Evolutionary conservation across 108 stramenopile species (phyloP).

Genomic region (Parmales sp.): DNA sequence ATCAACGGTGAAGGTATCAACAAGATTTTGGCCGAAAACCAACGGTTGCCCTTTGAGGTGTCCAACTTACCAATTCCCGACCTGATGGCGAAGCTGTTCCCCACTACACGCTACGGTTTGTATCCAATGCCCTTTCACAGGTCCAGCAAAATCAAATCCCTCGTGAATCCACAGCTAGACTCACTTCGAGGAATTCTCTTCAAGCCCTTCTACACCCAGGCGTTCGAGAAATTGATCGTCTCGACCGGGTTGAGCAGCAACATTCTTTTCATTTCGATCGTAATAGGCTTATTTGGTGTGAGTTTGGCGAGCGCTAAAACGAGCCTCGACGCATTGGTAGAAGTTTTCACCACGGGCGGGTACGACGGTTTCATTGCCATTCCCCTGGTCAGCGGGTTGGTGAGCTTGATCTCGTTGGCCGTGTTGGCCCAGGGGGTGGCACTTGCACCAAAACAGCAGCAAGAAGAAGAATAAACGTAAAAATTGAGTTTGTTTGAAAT

Average conservation of each 20-base stretch:
- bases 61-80: constrained; percentile 34
- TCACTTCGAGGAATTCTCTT: constrained; percentile 31
- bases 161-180: constrained; percentile 42
- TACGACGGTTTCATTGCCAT: constrained; percentile 26
- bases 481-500: no score
- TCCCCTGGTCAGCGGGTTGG: constrained; percentile 17
- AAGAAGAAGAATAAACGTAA: neutral
- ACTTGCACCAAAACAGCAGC: constrained; percentile 18
- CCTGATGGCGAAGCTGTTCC: constrained; percentile 34
- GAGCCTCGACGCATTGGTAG: constrained; percentile 14
- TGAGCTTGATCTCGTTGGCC: constrained; percentile 27
- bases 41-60: no score
- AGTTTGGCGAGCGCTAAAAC: neutral
- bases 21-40: no score
- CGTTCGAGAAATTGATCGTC: constrained; percentile 20
- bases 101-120: constrained; percentile 28
- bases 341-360: constrained; percentile 16
- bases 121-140: constrained; percentile 31
- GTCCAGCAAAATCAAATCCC: constrained; percentile 30
- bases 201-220: constrained; percentile 21
- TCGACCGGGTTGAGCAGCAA: constrained; percentile 27
- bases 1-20: no score
- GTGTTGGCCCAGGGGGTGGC: constrained; percentile 25
- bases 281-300: constrained; percentile 1
- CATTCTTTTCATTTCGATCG: constrained; percentile 12